Base-by-base conservation (phyloP, 2,329 filamentous ascomycete species). In the Salinomyces thailandicus region DNA sequence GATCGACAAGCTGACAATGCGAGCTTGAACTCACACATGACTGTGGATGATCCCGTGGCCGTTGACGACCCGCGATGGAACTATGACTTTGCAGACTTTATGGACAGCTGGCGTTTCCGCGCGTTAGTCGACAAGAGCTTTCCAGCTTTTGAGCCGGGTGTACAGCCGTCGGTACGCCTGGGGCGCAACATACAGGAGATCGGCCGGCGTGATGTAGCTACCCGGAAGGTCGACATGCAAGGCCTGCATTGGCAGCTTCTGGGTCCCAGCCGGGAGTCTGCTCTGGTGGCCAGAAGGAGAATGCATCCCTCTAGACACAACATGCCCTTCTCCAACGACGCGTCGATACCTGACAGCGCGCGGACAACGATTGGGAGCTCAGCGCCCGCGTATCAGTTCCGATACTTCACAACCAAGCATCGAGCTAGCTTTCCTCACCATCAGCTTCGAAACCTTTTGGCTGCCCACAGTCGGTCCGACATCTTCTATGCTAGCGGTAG, bases 371-470 rank as follows among this genome's bases (percentile, higher is more conserved):
- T n/a, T n/a, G n/a, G n/a, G n/a, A 12, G 1, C n/a, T 5, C 11
- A 17, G 9, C 20, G 28, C 16, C 33, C 40, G 31, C 31, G 9
- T 58, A 56, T 39, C 46, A 36, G 11, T 57, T 55, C 36, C 43
- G 44, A 6, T 39, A 37, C 37, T 62, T 55, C 46, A 39, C 45
- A 49, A 56, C 66, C 0, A 57, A 57, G 8, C 64, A 69, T 43
- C 65, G 61, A 36, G 65, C 69, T 4, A 63, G 60, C n/a, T 65
- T 71, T 31, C 63, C 68, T 18, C 73, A 77, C 50, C 76, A 74
- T 44, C 73, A 77, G 46, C 62, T 77, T 3, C 71, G 73, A 11
- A 75, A 77, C 44, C 55, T 74, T 6, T 61, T 77, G 47, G 68
- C 69, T 4, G 66, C 69, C 3, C 68, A 64, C 6, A 68, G 68